These are phyloP conservation scores for Tolypocladium amazonense DNA, from an alignment of 2,329 filamentous ascomycete genomes.

Conservation along the genomic window DNA sequence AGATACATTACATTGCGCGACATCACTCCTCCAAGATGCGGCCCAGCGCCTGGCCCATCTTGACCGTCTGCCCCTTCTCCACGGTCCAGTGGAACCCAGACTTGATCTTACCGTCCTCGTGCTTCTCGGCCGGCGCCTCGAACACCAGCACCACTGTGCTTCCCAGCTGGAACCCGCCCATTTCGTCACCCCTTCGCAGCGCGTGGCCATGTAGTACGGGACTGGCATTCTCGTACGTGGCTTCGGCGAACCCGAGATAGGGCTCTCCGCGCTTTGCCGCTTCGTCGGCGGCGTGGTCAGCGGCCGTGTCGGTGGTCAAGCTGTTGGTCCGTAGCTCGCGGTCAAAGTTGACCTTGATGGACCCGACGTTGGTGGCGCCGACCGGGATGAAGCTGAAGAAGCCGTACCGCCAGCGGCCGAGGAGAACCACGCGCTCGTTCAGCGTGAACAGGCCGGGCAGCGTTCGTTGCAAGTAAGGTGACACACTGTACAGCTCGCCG, in stretches of 20 bases:
- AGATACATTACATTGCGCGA: neutral
- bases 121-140: slow-evolving; percentile 66
- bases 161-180: slow-evolving; percentile 94
- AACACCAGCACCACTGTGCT: slow-evolving; percentile 95
- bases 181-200: slow-evolving; percentile 80
- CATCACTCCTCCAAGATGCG: slow-evolving; percentile 48
- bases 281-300: slow-evolving; percentile 73
- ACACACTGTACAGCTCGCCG: slow-evolving; percentile 90
- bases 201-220: slow-evolving; percentile 72
- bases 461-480: slow-evolving; percentile 85
- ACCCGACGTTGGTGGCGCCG: slow-evolving; percentile 93
- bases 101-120: slow-evolving; percentile 39
- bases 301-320: slow-evolving; percentile 82
- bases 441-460: slow-evolving; percentile 91
- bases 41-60: slow-evolving; percentile 80
- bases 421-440: slow-evolving; percentile 88
- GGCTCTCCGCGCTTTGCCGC: slow-evolving; percentile 66
- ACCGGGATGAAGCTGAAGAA: slow-evolving; percentile 97
- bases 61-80: slow-evolving; percentile 76
- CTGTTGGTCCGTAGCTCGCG: slow-evolving; percentile 87
- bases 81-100: slow-evolving; percentile 80
- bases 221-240: slow-evolving; percentile 73
- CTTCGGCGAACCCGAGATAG: slow-evolving; percentile 87
- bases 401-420: slow-evolving; percentile 91
- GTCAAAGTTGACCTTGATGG: slow-evolving; percentile 96